Conservation (phyloP, 345 rosid species). For the Acer yangbiense region DNA sequence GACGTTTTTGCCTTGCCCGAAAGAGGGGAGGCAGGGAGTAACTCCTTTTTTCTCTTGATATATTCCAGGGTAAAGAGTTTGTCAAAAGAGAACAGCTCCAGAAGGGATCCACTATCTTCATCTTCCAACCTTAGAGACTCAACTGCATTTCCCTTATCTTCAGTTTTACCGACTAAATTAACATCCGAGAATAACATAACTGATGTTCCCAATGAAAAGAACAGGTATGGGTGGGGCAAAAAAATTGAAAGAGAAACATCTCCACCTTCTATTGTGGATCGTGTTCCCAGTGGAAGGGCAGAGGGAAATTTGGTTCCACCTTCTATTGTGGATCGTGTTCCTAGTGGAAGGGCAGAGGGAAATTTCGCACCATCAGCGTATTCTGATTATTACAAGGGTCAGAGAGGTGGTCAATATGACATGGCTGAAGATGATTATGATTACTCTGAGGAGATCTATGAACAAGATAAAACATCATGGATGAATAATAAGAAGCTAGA, state of each 20-base stretch:
- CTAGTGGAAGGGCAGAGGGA: constrained; percentile 42
- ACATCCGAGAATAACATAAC: constrained; percentile 31
- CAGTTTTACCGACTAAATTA: constrained; percentile 32
- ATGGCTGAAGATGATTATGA: constrained; percentile 29
- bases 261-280: constrained; percentile 29
- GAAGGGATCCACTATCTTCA: constrained; percentile 44
- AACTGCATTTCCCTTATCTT: constrained; percentile 34
- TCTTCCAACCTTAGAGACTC: constrained; percentile 53
- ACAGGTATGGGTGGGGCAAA: constrained; percentile 44
- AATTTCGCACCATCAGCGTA: constrained; percentile 26
- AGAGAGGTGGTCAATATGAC: constrained; percentile 27
- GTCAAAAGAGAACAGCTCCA: constrained; percentile 52
- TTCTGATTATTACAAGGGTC: constrained; percentile 30
- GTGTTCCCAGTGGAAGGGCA: constrained; percentile 40
- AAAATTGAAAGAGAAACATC: constrained; percentile 43
- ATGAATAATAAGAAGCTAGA: constrained; percentile 23
- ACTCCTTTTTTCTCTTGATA: background rate
- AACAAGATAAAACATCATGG: constrained; percentile 30
- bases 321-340: constrained; percentile 27
- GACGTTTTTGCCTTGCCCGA: background rate
- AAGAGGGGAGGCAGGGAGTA: background rate
- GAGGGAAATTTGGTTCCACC: constrained; percentile 37
- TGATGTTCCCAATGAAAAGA: constrained; percentile 42
- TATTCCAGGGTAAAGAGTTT: constrained; percentile 67
- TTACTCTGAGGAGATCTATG: constrained; percentile 29